These are phyloP conservation scores for Blastosporella zonata DNA, from an alignment of 1,284 basidiomycete genomes.

Conservation along the genomic window DNA sequence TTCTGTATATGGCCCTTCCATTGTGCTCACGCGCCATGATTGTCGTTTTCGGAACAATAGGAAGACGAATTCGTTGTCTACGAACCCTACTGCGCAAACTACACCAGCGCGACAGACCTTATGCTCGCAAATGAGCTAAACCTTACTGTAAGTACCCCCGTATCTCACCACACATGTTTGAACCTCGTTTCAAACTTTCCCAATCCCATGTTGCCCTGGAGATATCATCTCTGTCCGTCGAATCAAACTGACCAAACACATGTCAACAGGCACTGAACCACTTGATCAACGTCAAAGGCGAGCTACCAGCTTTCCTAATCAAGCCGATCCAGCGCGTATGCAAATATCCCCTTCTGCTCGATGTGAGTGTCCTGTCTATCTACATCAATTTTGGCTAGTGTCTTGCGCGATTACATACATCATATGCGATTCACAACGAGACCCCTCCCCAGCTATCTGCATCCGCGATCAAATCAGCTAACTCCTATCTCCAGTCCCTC, in stretches of 20 bases:
- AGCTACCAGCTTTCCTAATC: slow-evolving; percentile 89
- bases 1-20: slow-evolving; percentile 35
- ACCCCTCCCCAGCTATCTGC: background rate
- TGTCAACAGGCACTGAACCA: slow-evolving; percentile 63
- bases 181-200: slow-evolving; percentile 21
- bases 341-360: slow-evolving; percentile 89
- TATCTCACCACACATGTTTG: slow-evolving; percentile 17
- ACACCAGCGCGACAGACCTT: slow-evolving; percentile 82
- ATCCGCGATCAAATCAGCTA: slow-evolving; percentile 16
- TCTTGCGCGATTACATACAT: background rate
- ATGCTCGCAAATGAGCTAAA: slow-evolving; percentile 85
- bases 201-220: slow-evolving; percentile 37
- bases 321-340: slow-evolving; percentile 90
- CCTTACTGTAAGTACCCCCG: slow-evolving; percentile 62
- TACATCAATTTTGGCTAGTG: background rate
- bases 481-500: slow-evolving; percentile 48
- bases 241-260: slow-evolving; percentile 36
- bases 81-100: slow-evolving; percentile 98
- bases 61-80: slow-evolving; percentile 94
- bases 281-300: slow-evolving; percentile 80
- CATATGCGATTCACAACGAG: too few relatives aligned
- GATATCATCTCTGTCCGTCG: slow-evolving; percentile 30
- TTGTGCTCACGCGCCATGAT: slow-evolving; percentile 33
- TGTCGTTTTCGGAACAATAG: slow-evolving; percentile 48
- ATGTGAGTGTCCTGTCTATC: slow-evolving; percentile 48